Base-by-base conservation (phyloP, 176 grass and related monocot genomes). In the Rhipidocladum racemiflorum region DNA sequence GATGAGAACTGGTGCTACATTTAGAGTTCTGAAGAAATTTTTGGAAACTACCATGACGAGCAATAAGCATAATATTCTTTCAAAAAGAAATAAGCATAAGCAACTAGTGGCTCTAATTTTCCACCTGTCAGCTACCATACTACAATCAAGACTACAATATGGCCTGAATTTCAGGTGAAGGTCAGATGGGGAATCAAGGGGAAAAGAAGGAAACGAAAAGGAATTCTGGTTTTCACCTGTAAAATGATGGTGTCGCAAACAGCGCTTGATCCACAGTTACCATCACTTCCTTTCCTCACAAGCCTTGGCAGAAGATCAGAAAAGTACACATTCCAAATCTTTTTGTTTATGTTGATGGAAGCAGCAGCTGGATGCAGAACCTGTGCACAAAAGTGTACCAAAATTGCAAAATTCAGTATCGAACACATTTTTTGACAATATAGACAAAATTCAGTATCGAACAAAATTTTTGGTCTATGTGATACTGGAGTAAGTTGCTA, bases 261-360 rank as follows among this genome's bases (percentile, higher is more conserved):
- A 59, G 90, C 70, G 34, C 75, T 89, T 17, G 90, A 92, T 28
- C 90, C 90, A 84, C 84, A 82, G 72, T 92, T 89, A 23, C 87
- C 87, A 51, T 92, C 90, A 74, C 76, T 89, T 64, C 80, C 87
- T 81, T 84, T 38, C 28, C 61, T 80, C 45, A 75, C 80, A 60
- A 92, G 89, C 74, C 29, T 86, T 60, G 90, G 87, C 50, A 92
- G 35, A 72, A 92, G 79, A 9, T 81, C 45, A 70, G 15, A 44
- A 48, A 92, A 89, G 35, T 92, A 92, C 83, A 89, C 72, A 6
- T 61, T n/a, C 91, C 91, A 92, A 36, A 92, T 87, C 21, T 23
- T 84, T 60, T 64, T 60, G 78, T 92, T 92, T 77, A 92, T 87
- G 59, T 89, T 89, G 76, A 92, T 92, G 45, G 84, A 77, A 87